Percentiles rank a stretch among this genome's conserved stretches.
Evolutionary conservation across 495 filamentous ascomycete species (phyloP).

Genomic region (Penicillium roqueforti): DNA sequence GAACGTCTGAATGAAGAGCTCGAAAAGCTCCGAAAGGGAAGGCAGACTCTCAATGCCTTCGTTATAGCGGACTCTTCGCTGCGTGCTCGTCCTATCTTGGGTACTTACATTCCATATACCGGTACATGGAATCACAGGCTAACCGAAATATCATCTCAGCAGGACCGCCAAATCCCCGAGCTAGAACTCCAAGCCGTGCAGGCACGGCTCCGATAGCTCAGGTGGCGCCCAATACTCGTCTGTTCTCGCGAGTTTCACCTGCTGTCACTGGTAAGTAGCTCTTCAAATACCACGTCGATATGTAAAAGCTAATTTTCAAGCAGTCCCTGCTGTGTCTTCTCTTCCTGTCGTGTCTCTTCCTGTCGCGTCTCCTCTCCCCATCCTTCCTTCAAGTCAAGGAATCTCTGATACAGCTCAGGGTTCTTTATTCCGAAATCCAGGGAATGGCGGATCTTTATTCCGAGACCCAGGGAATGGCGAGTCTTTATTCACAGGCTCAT

Average conservation of each 20-base stretch:
- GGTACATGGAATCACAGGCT: neutral
- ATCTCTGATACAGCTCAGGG: too few species aligned
- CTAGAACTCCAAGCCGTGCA: neutral
- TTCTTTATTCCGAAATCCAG: too few species aligned
- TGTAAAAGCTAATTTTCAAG: too few species aligned
- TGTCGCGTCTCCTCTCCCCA: too few species aligned
- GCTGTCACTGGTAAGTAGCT: neutral
- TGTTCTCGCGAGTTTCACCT: neutral
- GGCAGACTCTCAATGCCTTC: neutral
- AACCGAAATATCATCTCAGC: neutral
- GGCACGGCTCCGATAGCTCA: neutral
- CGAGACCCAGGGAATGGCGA: too few species aligned
- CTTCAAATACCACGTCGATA: too few species aligned
- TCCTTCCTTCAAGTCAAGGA: too few species aligned
- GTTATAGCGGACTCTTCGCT: neutral
- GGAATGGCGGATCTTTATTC: too few species aligned
- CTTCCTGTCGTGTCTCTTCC: too few species aligned
- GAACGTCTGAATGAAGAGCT: slow-evolving; percentile 18
- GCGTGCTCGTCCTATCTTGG: neutral
- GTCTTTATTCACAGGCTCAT: too few species aligned
- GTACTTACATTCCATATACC: neutral
- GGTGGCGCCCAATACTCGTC: neutral
- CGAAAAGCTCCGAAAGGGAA: slow-evolving; percentile 8
- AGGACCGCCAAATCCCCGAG: neutral
- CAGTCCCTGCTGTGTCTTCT: too few species aligned